Conservation (phyloP, 31 red algal species). For the Endocladia muricata region DNA sequence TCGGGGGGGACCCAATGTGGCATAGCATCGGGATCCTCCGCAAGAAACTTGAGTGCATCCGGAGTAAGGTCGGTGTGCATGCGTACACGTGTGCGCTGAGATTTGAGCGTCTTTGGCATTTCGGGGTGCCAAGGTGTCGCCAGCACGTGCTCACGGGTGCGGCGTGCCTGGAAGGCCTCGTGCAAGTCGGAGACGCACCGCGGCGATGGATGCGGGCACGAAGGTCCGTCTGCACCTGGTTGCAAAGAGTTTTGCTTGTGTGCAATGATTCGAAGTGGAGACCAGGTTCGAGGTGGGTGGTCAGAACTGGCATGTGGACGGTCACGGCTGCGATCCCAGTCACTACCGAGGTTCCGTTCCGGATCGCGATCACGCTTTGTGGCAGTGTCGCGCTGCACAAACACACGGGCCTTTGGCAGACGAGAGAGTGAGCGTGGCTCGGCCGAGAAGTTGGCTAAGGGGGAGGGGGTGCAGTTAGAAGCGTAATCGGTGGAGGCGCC, state of each 20-base stretch:
- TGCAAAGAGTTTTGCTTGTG: background rate
- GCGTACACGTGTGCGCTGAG: background rate
- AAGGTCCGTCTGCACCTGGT: background rate
- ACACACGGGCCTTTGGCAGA: slow-evolving; percentile 47
- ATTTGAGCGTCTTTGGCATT: too few relatives aligned
- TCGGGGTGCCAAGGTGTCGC: background rate
- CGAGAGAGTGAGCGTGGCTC: slow-evolving; percentile 24
- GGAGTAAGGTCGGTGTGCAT: background rate
- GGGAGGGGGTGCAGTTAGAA: background rate
- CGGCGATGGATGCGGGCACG: too few relatives aligned
- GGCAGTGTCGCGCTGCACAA: background rate
- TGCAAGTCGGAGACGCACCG: slow-evolving; percentile 28
- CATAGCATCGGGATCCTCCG: background rate
- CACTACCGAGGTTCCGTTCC: too few relatives aligned
- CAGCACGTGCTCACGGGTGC: background rate
- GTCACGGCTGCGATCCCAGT: background rate
- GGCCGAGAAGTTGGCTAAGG: background rate
- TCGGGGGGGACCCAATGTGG: slow-evolving; percentile 42
- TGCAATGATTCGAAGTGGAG: background rate
- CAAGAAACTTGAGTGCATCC: background rate
- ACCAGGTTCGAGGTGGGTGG: background rate
- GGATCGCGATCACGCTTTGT: too few relatives aligned
- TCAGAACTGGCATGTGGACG: background rate
- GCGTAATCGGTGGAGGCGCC: background rate
- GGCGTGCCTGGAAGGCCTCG: slow-evolving; percentile 7